These are phyloP conservation scores for Cubamyces sp. DNA, from an alignment of 768 basidiomycete species.

Conservation along the genomic window DNA sequence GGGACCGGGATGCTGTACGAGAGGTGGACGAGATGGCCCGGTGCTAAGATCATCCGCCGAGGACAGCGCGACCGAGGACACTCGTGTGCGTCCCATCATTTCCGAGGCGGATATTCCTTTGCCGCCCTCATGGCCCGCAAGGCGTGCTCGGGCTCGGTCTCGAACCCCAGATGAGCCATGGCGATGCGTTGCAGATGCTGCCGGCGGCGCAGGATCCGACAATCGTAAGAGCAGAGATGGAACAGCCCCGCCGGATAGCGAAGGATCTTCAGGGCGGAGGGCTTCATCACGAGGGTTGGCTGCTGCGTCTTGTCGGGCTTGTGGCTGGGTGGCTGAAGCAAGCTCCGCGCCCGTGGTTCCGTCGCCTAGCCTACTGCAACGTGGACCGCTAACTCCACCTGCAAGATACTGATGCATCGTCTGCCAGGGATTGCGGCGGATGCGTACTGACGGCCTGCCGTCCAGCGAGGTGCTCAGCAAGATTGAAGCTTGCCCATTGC, in stretches of 20 bases:
- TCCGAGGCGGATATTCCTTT: slow-evolving; percentile 24
- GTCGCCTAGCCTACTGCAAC: neutral
- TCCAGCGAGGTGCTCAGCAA: neutral
- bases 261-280: slow-evolving; percentile 21
- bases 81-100: slow-evolving; percentile 38
- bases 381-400: neutral
- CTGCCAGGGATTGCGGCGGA: slow-evolving; percentile 22
- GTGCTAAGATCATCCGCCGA: slow-evolving; percentile 20
- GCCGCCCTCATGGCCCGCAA: slow-evolving; percentile 3
- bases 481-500: neutral
- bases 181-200: neutral
- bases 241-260: slow-evolving; percentile 3
- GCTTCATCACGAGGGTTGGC: slow-evolving; percentile 8
- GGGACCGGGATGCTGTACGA: slow-evolving; percentile 17
- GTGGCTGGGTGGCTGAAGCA: slow-evolving; percentile 7
- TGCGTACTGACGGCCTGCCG: neutral
- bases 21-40: slow-evolving; percentile 9
- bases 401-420: slow-evolving; percentile 21
- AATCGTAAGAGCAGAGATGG: slow-evolving; percentile 35
- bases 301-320: slow-evolving; percentile 4
- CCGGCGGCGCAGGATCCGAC: slow-evolving; percentile 29
- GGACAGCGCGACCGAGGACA: slow-evolving; percentile 26
- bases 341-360: slow-evolving; percentile 1
- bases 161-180: slow-evolving; percentile 26
- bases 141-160: slow-evolving; percentile 16